These are phyloP conservation scores for Saccharum spontaneum DNA, from an alignment of 176 grass and related monocot genomes.

Conservation along the genomic window DNA sequence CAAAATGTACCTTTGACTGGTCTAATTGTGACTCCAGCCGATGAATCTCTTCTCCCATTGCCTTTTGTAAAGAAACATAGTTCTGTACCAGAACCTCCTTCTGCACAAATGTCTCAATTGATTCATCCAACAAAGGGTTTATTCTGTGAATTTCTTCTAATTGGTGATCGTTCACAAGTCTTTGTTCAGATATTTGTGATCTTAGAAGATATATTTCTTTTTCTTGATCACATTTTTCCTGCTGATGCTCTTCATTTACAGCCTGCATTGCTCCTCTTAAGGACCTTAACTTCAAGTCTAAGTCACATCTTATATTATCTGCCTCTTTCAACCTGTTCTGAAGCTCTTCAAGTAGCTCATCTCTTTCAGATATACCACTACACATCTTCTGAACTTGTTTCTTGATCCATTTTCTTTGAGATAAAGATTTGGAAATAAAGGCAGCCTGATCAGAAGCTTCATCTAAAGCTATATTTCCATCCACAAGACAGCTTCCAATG, in stretches of 20 bases:
- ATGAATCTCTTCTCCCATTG: slow-evolving; percentile 44
- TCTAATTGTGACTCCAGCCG: slow-evolving; percentile 46
- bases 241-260: slow-evolving; percentile 76
- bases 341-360: slow-evolving; percentile 79
- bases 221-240: slow-evolving; percentile 76
- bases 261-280: slow-evolving; percentile 86
- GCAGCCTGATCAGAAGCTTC: slow-evolving; percentile 64
- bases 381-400: slow-evolving; percentile 66
- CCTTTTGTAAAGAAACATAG: slow-evolving; percentile 47
- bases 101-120: slow-evolving; percentile 45
- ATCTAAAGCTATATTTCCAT: slow-evolving; percentile 69
- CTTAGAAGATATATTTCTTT: slow-evolving; percentile 57
- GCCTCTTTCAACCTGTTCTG: slow-evolving; percentile 75
- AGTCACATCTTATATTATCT: slow-evolving; percentile 64
- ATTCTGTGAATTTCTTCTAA: slow-evolving; percentile 37
- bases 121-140: slow-evolving; percentile 58
- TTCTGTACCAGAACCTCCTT: slow-evolving; percentile 60
- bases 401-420: slow-evolving; percentile 64
- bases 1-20: slow-evolving; percentile 47
- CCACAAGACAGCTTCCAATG: slow-evolving; percentile 65
- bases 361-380: slow-evolving; percentile 75
- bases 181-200: slow-evolving; percentile 51
- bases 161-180: slow-evolving; percentile 28
- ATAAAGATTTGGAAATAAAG: slow-evolving; percentile 56
- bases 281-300: slow-evolving; percentile 88